These are phyloP conservation scores for Phaeoacremonium minimum DNA, from an alignment of 2,329 filamentous ascomycete genomes.

Conservation along the genomic window DNA sequence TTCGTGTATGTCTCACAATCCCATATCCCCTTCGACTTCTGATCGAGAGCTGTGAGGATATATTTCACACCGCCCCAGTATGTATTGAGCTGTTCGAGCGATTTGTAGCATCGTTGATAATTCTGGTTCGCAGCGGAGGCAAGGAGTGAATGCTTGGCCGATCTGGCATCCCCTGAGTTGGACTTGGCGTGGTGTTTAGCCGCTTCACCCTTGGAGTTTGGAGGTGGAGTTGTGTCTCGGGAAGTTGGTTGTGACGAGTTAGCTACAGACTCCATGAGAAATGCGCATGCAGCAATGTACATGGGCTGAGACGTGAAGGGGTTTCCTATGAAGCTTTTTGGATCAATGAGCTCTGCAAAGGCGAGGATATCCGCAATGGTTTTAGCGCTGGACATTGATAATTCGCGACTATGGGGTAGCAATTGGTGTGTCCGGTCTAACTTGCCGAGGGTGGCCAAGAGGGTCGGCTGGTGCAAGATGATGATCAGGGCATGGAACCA, in stretches of 20 bases:
- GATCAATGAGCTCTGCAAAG: conserved; percentile 81
- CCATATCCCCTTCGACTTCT: conserved; percentile 82
- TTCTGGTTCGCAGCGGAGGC: conserved; percentile 81
- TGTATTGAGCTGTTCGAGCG: conserved; percentile 71
- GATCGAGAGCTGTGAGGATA: conserved; percentile 79
- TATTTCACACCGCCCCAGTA: conserved; percentile 89
- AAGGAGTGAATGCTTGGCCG: conserved; percentile 66
- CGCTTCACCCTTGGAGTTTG: conserved; percentile 17
- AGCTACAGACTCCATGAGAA: conserved; percentile 75
- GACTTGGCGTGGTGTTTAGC: conserved; percentile 7
- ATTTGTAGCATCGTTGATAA: conserved; percentile 83
- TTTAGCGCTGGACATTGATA: conserved; percentile 85
- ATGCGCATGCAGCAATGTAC: conserved; percentile 86
- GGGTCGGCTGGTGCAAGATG: conserved; percentile 76
- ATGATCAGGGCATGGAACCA: conserved; percentile 89
- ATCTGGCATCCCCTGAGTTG: neutral
- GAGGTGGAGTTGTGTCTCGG: conserved; percentile 49
- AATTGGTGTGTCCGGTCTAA: conserved; percentile 61
- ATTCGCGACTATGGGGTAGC: conserved; percentile 73
- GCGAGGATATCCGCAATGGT: conserved; percentile 86
- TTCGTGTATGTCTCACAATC: conserved; percentile 65
- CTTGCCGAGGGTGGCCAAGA: conserved; percentile 70
- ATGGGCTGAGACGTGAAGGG: conserved; percentile 89
- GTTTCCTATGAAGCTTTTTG: conserved; percentile 81
- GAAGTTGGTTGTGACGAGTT: conserved; percentile 65